phyloP scores from a whole-genome alignment of 2,329 filamentous ascomycete genomes.

The Aspergillus sp. region DNA sequence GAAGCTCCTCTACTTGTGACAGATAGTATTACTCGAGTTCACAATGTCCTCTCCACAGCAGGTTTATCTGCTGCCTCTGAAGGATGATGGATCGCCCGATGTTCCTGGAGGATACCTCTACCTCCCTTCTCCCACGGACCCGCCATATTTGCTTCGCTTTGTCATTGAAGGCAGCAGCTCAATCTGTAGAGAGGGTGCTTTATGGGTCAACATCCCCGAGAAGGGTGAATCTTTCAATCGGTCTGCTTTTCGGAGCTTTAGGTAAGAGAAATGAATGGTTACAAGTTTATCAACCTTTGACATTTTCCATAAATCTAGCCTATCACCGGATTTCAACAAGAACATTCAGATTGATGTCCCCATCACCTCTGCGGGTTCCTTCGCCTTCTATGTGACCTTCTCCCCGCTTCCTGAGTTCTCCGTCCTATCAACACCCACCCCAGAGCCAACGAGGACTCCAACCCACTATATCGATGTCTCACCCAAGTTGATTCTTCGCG shows the following conservation, averaged over 20 bases:
- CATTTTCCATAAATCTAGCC: constrained; percentile 47
- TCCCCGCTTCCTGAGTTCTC: constrained; percentile 80
- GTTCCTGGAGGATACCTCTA: constrained; percentile 90
- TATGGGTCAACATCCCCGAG: constrained; percentile 94
- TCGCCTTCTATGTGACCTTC: constrained; percentile 92
- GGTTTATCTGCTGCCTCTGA: constrained; percentile 86
- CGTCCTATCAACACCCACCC: constrained; percentile 53
- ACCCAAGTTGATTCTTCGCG: constrained; percentile 74
- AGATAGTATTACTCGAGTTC: background rate
- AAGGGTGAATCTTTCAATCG: constrained; percentile 75
- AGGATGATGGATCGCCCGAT: constrained; percentile 89
- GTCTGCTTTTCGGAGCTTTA: constrained; percentile 80
- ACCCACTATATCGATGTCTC: constrained; percentile 93
- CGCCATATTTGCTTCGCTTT: constrained; percentile 76
- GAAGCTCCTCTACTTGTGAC: background rate
- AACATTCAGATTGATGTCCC: constrained; percentile 87
- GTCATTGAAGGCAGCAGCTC: constrained; percentile 93
- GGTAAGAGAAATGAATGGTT: constrained; percentile 58
- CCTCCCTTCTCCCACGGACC: constrained; percentile 74
- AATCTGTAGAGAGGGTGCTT: constrained; percentile 88
- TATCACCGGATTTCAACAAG: constrained; percentile 89
- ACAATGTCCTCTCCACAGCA: constrained; percentile 47
- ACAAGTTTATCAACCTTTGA: background rate
- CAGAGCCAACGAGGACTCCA: constrained; percentile 67
- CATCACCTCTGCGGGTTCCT: constrained; percentile 79